phyloP scores from a whole-genome alignment of 23 red algal species.

The Cyanidium caldarium region DNA sequence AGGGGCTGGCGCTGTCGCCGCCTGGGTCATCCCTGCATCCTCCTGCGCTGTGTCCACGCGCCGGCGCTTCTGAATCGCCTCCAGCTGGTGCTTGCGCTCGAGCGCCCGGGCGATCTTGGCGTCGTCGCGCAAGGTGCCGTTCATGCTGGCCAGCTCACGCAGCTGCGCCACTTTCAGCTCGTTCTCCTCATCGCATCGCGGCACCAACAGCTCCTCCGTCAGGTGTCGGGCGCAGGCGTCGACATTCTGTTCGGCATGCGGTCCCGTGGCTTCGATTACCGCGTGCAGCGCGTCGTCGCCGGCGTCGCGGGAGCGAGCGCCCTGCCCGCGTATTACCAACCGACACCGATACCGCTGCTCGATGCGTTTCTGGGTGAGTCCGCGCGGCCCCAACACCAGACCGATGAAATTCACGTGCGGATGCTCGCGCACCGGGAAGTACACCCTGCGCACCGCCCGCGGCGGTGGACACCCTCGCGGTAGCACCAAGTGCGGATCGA shows the following conservation, averaged over 20 bases:
- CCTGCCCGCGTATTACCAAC: constrained; percentile 80
- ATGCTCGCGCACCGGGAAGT: constrained; percentile 64
- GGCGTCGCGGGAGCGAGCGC: constrained; percentile 32
- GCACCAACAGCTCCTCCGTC: constrained; percentile 59
- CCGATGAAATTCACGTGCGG: constrained; percentile 84
- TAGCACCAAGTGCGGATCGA: constrained; percentile 50
- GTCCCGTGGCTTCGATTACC: constrained; percentile 57
- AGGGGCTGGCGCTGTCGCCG: no score
- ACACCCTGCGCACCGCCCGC: constrained; percentile 40
- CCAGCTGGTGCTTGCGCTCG: neutral
- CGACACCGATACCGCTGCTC: constrained; percentile 66
- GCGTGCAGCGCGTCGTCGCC: constrained; percentile 71
- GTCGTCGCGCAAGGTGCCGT: constrained; percentile 73
- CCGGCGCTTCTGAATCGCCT: no score
- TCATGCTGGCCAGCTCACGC: constrained; percentile 76
- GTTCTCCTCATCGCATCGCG: constrained; percentile 66
- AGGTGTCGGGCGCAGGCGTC: constrained; percentile 32
- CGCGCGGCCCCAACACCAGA: constrained; percentile 76
- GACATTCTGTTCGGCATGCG: constrained; percentile 49
- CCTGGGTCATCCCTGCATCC: no score
- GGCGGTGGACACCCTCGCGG: constrained; percentile 51
- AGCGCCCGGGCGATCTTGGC: constrained; percentile 29
- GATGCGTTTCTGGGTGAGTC: constrained; percentile 85
- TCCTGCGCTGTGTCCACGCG: neutral
- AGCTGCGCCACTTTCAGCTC: constrained; percentile 89